Percentiles rank a stretch among this genome's conserved stretches.
Conservation (phyloP, 2,329 filamentous ascomycete genomes). For the Huntiella moniliformis region DNA sequence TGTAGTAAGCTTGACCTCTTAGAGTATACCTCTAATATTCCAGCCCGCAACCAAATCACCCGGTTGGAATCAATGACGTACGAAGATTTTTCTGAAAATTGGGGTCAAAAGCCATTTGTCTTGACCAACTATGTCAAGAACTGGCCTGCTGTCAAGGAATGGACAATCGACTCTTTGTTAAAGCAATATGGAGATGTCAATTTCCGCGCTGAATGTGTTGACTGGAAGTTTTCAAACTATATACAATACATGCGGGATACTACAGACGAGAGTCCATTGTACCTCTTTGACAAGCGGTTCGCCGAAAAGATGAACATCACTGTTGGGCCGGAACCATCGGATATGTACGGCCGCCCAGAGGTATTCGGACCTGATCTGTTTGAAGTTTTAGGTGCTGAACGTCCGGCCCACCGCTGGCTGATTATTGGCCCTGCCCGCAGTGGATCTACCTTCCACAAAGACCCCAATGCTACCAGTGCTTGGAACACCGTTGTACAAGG, state of each 20-base stretch:
- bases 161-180: constrained; percentile 52
- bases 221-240: constrained; percentile 76
- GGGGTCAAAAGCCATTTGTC: constrained; percentile 72
- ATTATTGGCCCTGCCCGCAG: constrained; percentile 76
- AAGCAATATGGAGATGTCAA: constrained; percentile 43
- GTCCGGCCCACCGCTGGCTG: constrained; percentile 81
- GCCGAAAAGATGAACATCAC: constrained; percentile 65
- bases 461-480: constrained; percentile 53
- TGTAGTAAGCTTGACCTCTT: constrained; percentile 58
- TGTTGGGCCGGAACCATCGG: constrained; percentile 31
- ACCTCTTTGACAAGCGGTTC: constrained; percentile 78
- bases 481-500: constrained; percentile 91
- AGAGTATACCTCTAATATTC: constrained; percentile 53
- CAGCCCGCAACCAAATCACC: constrained; percentile 50
- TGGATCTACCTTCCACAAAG: constrained; percentile 89
- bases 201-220: constrained; percentile 82
- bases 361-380: constrained; percentile 84
- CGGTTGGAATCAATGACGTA: constrained; percentile 50
- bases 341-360: constrained; percentile 57
- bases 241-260: constrained; percentile 63
- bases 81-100: constrained; percentile 53
- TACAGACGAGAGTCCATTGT: constrained; percentile 72
- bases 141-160: constrained; percentile 62
- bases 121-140: constrained; percentile 61
- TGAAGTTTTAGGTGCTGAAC: constrained; percentile 52